These are phyloP conservation scores for Tetramitus jugosus DNA, from an alignment of 208 protist genomes.

Conservation along the genomic window DNA sequence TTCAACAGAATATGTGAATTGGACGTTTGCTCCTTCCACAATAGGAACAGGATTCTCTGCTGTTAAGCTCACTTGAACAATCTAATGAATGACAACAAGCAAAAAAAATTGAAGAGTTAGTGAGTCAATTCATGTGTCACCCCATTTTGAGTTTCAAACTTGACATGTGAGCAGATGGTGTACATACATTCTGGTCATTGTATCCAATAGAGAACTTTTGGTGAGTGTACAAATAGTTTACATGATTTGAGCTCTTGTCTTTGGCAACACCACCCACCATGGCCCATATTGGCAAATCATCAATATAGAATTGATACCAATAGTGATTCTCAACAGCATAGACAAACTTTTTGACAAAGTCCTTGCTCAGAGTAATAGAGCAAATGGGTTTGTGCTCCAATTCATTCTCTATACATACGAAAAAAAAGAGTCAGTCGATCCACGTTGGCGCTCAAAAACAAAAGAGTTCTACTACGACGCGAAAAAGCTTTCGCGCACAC, in stretches of 20 bases:
- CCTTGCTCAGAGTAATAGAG: background rate
- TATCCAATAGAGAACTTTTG: slow-evolving; percentile 59
- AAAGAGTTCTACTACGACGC: too few relatives aligned
- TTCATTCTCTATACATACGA: too few relatives aligned
- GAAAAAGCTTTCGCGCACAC: too few relatives aligned
- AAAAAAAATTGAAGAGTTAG: too few relatives aligned
- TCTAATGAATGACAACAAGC: slow-evolving; percentile 18
- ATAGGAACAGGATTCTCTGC: slow-evolving; percentile 40
- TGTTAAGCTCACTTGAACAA: slow-evolving; percentile 66
- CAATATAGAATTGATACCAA: slow-evolving; percentile 16
- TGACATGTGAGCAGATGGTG: too few relatives aligned
- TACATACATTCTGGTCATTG: slow-evolving; percentile 46
- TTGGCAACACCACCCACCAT: slow-evolving; percentile 1
- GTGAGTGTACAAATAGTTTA: slow-evolving; percentile 65
- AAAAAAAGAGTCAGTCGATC: too few relatives aligned
- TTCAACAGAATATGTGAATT: slow-evolving; percentile 68
- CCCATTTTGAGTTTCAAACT: too few relatives aligned
- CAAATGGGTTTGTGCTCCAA: background rate
- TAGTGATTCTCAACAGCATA: slow-evolving; percentile 62
- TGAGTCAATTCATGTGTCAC: too few relatives aligned
- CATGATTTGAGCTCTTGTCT: background rate
- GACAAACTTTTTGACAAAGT: slow-evolving; percentile 40
- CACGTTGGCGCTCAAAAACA: too few relatives aligned
- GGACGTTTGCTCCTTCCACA: slow-evolving; percentile 27
- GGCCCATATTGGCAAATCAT: slow-evolving; percentile 21